A percentile compares a stretch with the other conserved stretches of the same genome.
Conservation (phyloP, 140 eudicot species). For the Erigeron philadelphicus region DNA sequence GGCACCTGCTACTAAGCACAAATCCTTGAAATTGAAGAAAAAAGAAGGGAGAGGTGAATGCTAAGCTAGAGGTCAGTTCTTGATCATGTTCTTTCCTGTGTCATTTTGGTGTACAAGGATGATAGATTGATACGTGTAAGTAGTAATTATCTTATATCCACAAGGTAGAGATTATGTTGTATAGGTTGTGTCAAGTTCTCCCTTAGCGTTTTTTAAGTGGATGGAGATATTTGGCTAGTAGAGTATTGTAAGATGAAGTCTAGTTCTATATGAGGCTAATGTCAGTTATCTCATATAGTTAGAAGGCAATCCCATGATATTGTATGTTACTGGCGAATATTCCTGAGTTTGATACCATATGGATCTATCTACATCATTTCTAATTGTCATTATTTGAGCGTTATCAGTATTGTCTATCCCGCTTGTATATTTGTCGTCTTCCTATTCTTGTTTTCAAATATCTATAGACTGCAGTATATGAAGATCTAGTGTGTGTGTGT, state of each 20-base stretch:
- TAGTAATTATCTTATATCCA: slow-evolving; percentile 10
- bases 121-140: slow-evolving; percentile 18
- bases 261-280: slow-evolving; percentile 10
- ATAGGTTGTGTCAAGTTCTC: slow-evolving; percentile 24
- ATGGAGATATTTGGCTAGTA: slow-evolving; percentile 16
- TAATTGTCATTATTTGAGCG: background rate
- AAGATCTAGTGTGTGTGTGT: background rate
- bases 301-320: slow-evolving; percentile 6
- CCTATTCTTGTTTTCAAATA: background rate
- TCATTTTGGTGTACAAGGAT: slow-evolving; percentile 14
- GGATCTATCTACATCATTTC: background rate
- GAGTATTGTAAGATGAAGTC: slow-evolving; percentile 20
- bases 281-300: background rate
- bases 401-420: background rate
- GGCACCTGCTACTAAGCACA: slow-evolving; percentile 40
- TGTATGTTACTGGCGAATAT: slow-evolving; percentile 3
- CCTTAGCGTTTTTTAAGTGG: slow-evolving; percentile 35
- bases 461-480: background rate
- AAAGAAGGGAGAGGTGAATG: slow-evolving; percentile 32
- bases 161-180: slow-evolving; percentile 25
- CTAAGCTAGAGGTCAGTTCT: slow-evolving; percentile 20
- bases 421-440: background rate
- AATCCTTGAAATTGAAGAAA: slow-evolving; percentile 38
- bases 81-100: slow-evolving; percentile 17
- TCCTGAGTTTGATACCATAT: slow-evolving; percentile 10